phyloP scores from a whole-genome alignment of 202 grass and related monocot species.

The Cymbopogon flexuosus region DNA sequence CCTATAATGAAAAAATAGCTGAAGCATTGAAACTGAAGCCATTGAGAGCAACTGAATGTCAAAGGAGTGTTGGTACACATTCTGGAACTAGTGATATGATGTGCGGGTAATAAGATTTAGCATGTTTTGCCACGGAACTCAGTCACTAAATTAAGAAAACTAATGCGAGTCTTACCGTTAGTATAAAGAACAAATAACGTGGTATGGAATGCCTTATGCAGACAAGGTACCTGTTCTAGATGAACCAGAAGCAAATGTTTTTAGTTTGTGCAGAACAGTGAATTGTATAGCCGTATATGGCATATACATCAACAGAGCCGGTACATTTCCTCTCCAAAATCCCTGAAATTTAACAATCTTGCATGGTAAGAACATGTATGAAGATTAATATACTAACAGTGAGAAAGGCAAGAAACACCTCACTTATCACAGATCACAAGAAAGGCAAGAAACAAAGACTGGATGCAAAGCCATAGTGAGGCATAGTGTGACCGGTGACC shows the following conservation, averaged over 20 bases:
- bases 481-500: background rate
- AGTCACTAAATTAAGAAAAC: background rate
- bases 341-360: conserved; percentile 50
- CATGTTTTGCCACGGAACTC: background rate
- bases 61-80: background rate
- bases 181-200: background rate
- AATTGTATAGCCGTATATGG: conserved; percentile 98
- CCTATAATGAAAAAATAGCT: background rate
- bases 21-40: background rate
- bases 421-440: background rate
- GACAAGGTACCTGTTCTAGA: conserved; percentile 62
- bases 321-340: conserved; percentile 99
- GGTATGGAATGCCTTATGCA: background rate
- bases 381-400: background rate
- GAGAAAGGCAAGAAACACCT: background rate
- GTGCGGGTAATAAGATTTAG: background rate
- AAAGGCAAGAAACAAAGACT: background rate
- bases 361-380: background rate
- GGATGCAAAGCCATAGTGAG: background rate
- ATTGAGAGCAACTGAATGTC: background rate
- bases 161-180: background rate
- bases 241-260: conserved; percentile 94
- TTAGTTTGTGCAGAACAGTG: conserved; percentile 80
- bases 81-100: background rate
- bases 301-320: conserved; percentile 90